phyloP scores from a whole-genome alignment of 805 yeast genomes.

The Ogataea henricii region DNA sequence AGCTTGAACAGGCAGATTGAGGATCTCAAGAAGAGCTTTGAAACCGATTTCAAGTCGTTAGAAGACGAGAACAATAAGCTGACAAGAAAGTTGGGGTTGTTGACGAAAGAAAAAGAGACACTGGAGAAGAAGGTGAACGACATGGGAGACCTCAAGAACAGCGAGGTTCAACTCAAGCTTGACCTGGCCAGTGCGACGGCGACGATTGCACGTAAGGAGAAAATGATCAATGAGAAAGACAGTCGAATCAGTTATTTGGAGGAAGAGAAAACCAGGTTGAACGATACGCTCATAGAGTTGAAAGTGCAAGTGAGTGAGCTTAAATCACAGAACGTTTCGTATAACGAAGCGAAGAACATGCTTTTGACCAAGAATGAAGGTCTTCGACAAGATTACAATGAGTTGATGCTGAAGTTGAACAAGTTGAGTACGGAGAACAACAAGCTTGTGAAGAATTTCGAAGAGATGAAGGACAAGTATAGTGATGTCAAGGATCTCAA shows the following conservation, averaged over 20 bases:
- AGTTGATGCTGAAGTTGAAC: conserved; percentile 39
- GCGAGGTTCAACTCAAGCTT: conserved; percentile 48
- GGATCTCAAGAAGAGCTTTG: conserved; percentile 19
- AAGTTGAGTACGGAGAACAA: conserved; percentile 48
- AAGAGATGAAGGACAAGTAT: conserved; percentile 41
- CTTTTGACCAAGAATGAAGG: conserved; percentile 45
- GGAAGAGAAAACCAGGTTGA: conserved; percentile 42
- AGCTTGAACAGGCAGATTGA: conserved; percentile 20
- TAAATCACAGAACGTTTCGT: conserved; percentile 36
- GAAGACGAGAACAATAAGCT: conserved; percentile 34
- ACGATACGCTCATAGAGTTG: conserved; percentile 41
- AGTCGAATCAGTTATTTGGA: conserved; percentile 39
- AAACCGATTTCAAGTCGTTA: conserved; percentile 28
- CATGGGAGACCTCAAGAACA: conserved; percentile 40
- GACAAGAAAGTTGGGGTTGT: conserved; percentile 29
- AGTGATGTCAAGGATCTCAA: conserved; percentile 37
- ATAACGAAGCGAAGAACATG: conserved; percentile 42
- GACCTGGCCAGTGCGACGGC: conserved; percentile 50
- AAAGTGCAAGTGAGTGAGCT: conserved; percentile 45
- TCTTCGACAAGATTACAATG: conserved; percentile 34
- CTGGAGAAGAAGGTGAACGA: conserved; percentile 35
- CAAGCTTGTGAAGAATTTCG: conserved; percentile 40
- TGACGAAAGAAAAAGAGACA: conserved; percentile 40
- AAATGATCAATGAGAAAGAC: conserved; percentile 40
- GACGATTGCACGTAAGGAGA: conserved; percentile 47